Evolutionary conservation across 768 basidiomycete genomes (phyloP), one percentile per base, ranked within the genome.

Genomic region (Exidia glandulosa): DNA sequence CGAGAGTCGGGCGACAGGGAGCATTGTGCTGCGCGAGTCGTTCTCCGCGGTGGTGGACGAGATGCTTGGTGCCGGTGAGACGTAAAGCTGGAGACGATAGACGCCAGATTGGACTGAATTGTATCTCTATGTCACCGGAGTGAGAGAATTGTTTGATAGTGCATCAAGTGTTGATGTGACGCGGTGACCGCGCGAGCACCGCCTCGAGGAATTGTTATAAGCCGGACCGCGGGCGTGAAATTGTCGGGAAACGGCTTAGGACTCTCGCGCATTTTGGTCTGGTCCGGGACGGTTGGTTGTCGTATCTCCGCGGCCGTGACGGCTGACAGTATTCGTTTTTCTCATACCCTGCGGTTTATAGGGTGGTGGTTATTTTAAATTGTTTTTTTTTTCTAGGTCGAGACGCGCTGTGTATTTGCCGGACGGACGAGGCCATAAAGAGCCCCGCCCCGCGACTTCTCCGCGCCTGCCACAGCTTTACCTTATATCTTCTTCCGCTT

Each of bases 11-110:
- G 58, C 63, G 16, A 76, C 74, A 0, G 62, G 70, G 2, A 62
- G 66, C 5, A 80, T 85, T 66, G 79, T 80, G 63, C 70, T 83
- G 2, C 77, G 66, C 57, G 79, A 79, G 31, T 78, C 74, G 3
- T 85, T 87, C 63, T 73, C 81, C 2, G 70, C 71, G 3, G 81
- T 85, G 59, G 76, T 85, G 1, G 78, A 84, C n/a, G 72, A 66
- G 31, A 64, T 86, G 25, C 64, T 76, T 45, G 12, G 16, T 58
- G 61, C 3, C 3, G n/a, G 33, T 66, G 41, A 45, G 16, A 45
- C 10, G 41, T 12, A 45, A 10, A 45, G 41, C 41, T 19, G 6
- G 41, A 14, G 41, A 23, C 16, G 6, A 6, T 25, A 45, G 23
- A 23, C 41, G 41, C 41, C 23, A 19, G 36, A n/a, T n/a, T 19